phyloP scores from a whole-genome alignment of 2,329 filamentous ascomycete genomes.

The Ophiostoma australiae region DNA sequence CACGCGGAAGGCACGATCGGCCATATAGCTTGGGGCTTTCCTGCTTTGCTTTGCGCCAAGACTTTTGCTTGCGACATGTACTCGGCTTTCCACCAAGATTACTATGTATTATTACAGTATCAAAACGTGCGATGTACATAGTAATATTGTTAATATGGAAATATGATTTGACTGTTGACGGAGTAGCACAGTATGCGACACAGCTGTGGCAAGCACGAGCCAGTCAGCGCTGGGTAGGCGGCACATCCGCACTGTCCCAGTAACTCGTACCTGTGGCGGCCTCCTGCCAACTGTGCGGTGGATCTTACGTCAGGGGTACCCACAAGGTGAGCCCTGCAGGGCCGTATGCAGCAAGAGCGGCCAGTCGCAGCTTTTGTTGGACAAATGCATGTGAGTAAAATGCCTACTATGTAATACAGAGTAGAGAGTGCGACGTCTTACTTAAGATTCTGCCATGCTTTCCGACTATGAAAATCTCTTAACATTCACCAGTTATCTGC shows the following conservation, averaged over 20 bases:
- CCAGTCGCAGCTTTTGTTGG: background rate
- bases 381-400: background rate
- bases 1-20: conserved; percentile 7
- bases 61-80: background rate
- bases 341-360: background rate
- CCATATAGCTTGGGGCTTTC: background rate
- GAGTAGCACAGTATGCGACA: conserved; percentile 14
- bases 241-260: background rate
- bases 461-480: background rate
- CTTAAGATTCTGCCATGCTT: background rate
- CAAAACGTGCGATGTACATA: background rate
- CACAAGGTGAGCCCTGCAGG: conserved; percentile 4
- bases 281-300: conserved; percentile 3
- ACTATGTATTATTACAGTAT: too few species aligned
- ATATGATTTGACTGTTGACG: background rate
- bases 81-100: background rate
- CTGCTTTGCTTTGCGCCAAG: background rate
- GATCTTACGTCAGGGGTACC: conserved; percentile 12
- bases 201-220: background rate
- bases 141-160: background rate
- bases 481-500: background rate
- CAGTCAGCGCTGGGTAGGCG: background rate
- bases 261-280: background rate
- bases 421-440: background rate
- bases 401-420: background rate